Conservation (phyloP, 2,329 filamentous ascomycete species). For the Cordyceps militaris region DNA sequence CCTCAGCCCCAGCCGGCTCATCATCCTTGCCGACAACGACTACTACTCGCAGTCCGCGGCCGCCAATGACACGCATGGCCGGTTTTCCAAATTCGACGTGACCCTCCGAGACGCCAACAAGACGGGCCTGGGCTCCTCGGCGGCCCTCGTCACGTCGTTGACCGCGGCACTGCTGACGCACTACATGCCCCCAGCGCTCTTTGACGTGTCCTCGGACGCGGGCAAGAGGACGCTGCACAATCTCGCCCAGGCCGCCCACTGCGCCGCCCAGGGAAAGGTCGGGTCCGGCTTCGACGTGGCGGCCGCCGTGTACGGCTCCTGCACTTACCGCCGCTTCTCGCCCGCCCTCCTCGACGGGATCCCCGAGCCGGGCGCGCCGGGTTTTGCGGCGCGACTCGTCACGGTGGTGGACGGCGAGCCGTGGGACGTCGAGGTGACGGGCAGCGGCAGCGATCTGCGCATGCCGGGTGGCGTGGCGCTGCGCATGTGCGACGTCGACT, state of each 20-base stretch:
- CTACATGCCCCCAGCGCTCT: slow-evolving; percentile 54
- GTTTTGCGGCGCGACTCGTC: slow-evolving; percentile 61
- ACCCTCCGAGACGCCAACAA: slow-evolving; percentile 78
- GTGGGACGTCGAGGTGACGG: slow-evolving; percentile 77
- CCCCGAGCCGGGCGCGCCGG: slow-evolving; percentile 56
- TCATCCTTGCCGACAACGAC: slow-evolving; percentile 88
- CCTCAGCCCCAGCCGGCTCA: slow-evolving; percentile 65
- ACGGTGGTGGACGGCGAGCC: slow-evolving; percentile 56
- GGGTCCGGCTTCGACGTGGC: slow-evolving; percentile 95
- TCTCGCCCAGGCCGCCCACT: slow-evolving; percentile 87
- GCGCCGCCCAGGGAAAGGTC: slow-evolving; percentile 92
- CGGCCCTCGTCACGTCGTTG: slow-evolving; percentile 84
- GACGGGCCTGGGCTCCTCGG: slow-evolving; percentile 90
- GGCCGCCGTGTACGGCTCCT: slow-evolving; percentile 85
- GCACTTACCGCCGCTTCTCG: slow-evolving; percentile 87
- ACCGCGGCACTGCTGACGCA: slow-evolving; percentile 70
- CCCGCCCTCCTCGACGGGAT: slow-evolving; percentile 63
- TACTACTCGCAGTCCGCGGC: slow-evolving; percentile 71
- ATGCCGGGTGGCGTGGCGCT: slow-evolving; percentile 69
- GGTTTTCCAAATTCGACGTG: slow-evolving; percentile 73
- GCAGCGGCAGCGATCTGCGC: slow-evolving; percentile 62
- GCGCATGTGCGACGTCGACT: slow-evolving; percentile 94
- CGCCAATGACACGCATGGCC: slow-evolving; percentile 25
- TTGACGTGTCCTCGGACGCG: slow-evolving; percentile 48
- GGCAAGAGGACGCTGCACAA: slow-evolving; percentile 71